These are phyloP conservation scores for Exophiala aquamarina DNA, from an alignment of 2,329 filamentous ascomycete species.

Conservation along the genomic window DNA sequence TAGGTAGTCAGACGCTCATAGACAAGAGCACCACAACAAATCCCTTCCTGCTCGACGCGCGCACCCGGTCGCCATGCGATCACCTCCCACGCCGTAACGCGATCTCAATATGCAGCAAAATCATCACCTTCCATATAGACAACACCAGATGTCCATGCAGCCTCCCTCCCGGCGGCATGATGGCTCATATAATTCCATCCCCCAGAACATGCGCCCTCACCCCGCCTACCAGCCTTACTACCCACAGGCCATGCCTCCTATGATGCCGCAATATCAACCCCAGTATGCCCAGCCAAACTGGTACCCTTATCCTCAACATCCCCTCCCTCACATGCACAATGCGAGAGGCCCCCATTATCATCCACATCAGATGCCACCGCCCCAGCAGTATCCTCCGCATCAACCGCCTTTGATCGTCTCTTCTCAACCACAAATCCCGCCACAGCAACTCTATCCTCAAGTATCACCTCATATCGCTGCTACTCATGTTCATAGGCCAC, in stretches of 20 bases:
- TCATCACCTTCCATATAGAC: slow-evolving; percentile 38
- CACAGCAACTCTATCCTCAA: slow-evolving; percentile 26
- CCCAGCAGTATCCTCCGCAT: slow-evolving; percentile 36
- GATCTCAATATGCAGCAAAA: slow-evolving; percentile 34
- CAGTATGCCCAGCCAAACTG: slow-evolving; percentile 45
- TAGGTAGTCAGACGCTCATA: too few relatives aligned
- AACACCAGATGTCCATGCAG: slow-evolving; percentile 48
- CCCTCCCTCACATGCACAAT: slow-evolving; percentile 41
- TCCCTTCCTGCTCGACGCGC: slow-evolving; percentile 10
- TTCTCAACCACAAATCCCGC: slow-evolving; percentile 24
- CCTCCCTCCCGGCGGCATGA: slow-evolving; percentile 49
- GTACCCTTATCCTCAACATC: slow-evolving; percentile 44
- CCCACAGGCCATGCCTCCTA: slow-evolving; percentile 58
- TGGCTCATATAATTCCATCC: slow-evolving; percentile 42
- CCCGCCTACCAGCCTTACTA: slow-evolving; percentile 59
- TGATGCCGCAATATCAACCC: slow-evolving; percentile 45
- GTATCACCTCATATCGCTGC: slow-evolving; percentile 14
- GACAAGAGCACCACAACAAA: slow-evolving; percentile 5
- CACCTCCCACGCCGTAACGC: slow-evolving; percentile 15
- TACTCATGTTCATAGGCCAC: not conserved
- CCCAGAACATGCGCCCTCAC: slow-evolving; percentile 56
- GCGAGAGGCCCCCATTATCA: slow-evolving; percentile 43
- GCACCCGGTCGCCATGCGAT: slow-evolving; percentile 7
- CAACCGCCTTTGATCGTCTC: slow-evolving; percentile 17
- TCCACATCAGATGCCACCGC: slow-evolving; percentile 43